These are phyloP conservation scores for Penicillium carneum DNA, from an alignment of 2,329 filamentous ascomycete genomes.

Conservation along the genomic window DNA sequence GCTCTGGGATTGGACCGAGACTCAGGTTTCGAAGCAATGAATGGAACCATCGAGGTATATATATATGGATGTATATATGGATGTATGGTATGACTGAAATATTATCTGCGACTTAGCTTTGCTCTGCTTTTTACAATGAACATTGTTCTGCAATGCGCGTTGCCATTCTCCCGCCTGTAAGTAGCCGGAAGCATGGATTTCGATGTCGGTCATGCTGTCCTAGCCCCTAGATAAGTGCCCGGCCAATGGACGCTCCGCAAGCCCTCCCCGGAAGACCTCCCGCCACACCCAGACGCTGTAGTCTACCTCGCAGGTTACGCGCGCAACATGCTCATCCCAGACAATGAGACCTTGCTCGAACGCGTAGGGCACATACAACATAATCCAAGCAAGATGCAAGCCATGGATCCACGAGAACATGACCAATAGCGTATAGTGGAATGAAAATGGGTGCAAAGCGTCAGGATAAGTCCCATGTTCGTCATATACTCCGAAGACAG, in stretches of 20 bases:
- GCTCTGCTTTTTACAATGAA: constrained; percentile 1
- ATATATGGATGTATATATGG: background rate
- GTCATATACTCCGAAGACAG: background rate
- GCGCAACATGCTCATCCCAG: constrained; percentile 67
- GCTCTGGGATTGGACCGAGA: constrained; percentile 57
- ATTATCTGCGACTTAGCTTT: background rate
- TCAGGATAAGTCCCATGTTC: too few relatives aligned
- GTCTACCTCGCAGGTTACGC: constrained; percentile 68
- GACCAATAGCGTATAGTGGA: constrained; percentile 55
- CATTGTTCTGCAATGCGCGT: background rate
- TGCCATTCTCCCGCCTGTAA: background rate
- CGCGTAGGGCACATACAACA: constrained; percentile 65
- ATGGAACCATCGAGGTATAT: background rate
- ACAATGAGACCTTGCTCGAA: constrained; percentile 68
- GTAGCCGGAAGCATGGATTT: constrained; percentile 11
- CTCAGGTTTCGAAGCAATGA: constrained; percentile 38
- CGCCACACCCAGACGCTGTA: constrained; percentile 62
- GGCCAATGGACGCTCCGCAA: constrained; percentile 62
- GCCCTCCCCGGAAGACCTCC: constrained; percentile 48
- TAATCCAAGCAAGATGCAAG: constrained; percentile 69
- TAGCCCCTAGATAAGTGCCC: background rate
- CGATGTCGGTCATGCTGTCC: constrained; percentile 15
- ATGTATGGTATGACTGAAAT: background rate
- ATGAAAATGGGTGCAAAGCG: too few relatives aligned
- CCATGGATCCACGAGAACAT: constrained; percentile 68